These are phyloP conservation scores for Globisporangium splendens DNA, from an alignment of 352 stramenopile genomes.

Conservation along the genomic window DNA sequence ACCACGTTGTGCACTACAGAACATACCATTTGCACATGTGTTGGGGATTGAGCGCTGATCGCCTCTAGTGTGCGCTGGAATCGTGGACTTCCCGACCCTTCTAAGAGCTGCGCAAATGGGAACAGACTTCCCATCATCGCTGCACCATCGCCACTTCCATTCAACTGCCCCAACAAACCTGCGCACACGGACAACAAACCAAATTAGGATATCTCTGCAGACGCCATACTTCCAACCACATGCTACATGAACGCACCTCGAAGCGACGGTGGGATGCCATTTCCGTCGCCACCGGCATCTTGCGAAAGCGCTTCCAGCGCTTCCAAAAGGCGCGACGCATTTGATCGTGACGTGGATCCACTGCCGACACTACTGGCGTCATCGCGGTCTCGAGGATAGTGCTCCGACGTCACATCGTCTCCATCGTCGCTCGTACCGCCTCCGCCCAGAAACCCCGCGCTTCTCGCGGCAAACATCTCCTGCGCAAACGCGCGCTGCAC, in stretches of 20 bases:
- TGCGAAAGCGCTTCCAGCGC: constrained; percentile 48
- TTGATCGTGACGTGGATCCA: constrained; percentile 12
- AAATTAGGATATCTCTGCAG: not conserved
- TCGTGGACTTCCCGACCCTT: constrained; percentile 22
- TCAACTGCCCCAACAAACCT: constrained; percentile 25
- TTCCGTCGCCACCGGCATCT: constrained; percentile 21
- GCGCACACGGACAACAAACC: no score
- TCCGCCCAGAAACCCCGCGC: not conserved
- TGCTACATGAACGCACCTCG: constrained; percentile 11
- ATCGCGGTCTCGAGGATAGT: not conserved
- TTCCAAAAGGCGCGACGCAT: constrained; percentile 42
- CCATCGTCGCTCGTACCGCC: not conserved
- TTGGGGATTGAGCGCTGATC: constrained; percentile 27
- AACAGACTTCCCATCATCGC: constrained; percentile 35
- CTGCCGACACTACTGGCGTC: not conserved
- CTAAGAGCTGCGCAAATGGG: constrained; percentile 53
- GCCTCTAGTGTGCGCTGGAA: constrained; percentile 47
- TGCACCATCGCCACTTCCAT: constrained; percentile 4
- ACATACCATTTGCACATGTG: constrained; percentile 41
- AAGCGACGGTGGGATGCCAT: constrained; percentile 37
- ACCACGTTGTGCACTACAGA: not conserved
- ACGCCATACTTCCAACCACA: not conserved
- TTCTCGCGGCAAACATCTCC: constrained; percentile 11
- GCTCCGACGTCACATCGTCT: constrained; percentile 3
- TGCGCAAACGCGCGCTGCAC: constrained; percentile 23